Evolutionary conservation across 1,284 basidiomycete genomes (phyloP).

Genomic region (Rhodotorula glutinis): DNA sequence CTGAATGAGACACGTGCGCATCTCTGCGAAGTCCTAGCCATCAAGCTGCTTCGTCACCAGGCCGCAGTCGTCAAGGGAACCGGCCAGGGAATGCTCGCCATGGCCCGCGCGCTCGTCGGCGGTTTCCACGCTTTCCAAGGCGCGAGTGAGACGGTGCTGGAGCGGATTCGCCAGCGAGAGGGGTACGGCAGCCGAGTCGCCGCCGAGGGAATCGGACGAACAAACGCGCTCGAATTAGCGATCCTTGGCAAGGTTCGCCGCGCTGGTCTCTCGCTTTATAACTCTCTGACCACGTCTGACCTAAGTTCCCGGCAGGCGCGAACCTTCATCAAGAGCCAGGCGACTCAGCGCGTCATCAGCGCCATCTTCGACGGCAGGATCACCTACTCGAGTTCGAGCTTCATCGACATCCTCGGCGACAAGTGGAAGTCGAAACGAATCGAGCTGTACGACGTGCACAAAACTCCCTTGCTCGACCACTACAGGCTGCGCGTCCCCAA

Average conservation of each 20-base stretch:
- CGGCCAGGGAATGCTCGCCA: constrained; percentile 34
- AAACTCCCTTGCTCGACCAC: constrained; percentile 51
- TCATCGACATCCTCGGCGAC: constrained; percentile 47
- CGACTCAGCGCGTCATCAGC: constrained; percentile 40
- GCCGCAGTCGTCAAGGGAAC: constrained; percentile 10
- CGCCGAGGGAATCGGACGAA: constrained; percentile 32
- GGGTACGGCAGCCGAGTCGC: constrained; percentile 24
- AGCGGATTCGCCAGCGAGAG: constrained; percentile 33
- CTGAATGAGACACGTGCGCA: constrained; percentile 43
- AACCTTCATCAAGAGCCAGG: constrained; percentile 36
- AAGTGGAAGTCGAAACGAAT: constrained; percentile 50
- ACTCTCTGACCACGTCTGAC: not conserved
- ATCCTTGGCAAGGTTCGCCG: constrained; percentile 36
- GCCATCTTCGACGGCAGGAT: constrained; percentile 45
- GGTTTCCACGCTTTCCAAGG: constrained; percentile 44
- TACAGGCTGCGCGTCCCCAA: constrained; percentile 48
- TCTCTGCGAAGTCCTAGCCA: constrained; percentile 45
- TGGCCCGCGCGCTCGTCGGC: constrained; percentile 40
- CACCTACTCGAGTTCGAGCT: constrained; percentile 43
- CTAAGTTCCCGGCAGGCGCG: constrained; percentile 1
- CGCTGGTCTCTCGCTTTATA: too few species aligned
- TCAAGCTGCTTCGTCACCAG: constrained; percentile 40
- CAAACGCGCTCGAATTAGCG: constrained; percentile 39
- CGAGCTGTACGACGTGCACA: constrained; percentile 48
- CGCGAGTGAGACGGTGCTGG: constrained; percentile 38